phyloP scores from a whole-genome alignment of 306 rosid species.

The Acacia melanoxylon region DNA sequence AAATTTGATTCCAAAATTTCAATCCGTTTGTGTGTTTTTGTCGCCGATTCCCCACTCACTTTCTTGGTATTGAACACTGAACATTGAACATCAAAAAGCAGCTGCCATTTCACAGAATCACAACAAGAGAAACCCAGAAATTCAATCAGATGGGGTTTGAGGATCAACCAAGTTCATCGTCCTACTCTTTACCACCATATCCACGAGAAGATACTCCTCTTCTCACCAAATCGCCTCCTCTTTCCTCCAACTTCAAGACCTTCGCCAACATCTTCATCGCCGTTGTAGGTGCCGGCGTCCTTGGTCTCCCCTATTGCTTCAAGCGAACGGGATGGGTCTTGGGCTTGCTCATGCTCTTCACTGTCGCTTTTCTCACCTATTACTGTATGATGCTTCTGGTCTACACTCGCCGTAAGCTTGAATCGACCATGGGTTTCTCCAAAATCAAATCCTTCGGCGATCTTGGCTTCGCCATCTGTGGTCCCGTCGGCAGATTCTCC shows the following conservation, averaged over 20 bases:
- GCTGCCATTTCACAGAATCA: not conserved
- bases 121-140: not conserved
- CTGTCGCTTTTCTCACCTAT: slow-evolving; percentile 59
- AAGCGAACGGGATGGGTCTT: slow-evolving; percentile 62
- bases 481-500: slow-evolving; percentile 52
- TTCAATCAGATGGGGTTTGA: slow-evolving; percentile 43
- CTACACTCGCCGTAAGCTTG: slow-evolving; percentile 62
- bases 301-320: slow-evolving; percentile 75
- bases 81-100: not conserved
- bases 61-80: not conserved
- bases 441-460: slow-evolving; percentile 69
- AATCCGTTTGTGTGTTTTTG: not conserved
- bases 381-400: slow-evolving; percentile 78
- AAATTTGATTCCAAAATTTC: not conserved
- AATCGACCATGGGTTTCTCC: slow-evolving; percentile 38
- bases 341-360: slow-evolving; percentile 55
- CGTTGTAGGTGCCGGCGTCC: slow-evolving; percentile 71
- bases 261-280: slow-evolving; percentile 71
- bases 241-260: slow-evolving; percentile 60
- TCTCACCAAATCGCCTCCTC: slow-evolving; percentile 35
- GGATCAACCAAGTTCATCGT: slow-evolving; percentile 51
- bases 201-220: slow-evolving; percentile 64
- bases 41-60: not conserved
- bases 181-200: slow-evolving; percentile 43
- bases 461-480: slow-evolving; percentile 58